Conservation (phyloP, 1,284 basidiomycete species). For the Trametes versicolor region DNA sequence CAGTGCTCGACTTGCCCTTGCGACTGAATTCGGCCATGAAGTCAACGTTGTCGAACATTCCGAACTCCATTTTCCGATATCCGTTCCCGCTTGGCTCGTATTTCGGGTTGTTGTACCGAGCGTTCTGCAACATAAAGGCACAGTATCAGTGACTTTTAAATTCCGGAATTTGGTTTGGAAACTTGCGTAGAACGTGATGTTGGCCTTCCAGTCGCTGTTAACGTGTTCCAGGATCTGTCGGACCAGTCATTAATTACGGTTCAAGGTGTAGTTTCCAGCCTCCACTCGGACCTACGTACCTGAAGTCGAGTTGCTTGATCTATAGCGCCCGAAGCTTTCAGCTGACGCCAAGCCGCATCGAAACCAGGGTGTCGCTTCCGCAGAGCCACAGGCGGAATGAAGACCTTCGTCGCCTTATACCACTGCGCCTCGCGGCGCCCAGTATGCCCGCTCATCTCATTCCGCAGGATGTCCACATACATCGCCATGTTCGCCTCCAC, state of each 20-base stretch:
- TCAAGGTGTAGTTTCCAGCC: neutral
- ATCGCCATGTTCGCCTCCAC: constrained; percentile 7
- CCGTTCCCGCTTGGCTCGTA: constrained; percentile 13
- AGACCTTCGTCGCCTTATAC: constrained; percentile 21
- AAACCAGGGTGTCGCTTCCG: constrained; percentile 15
- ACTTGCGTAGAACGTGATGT: constrained; percentile 24
- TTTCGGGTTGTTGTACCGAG: constrained; percentile 7
- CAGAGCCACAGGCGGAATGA: constrained; percentile 19
- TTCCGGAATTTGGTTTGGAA: too few relatives aligned
- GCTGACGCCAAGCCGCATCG: constrained; percentile 3
- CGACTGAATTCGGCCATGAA: constrained; percentile 17
- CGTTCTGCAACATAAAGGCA: constrained; percentile 7
- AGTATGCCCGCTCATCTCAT: neutral
- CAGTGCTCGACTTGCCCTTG: too few relatives aligned
- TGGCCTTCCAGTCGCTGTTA: constrained; percentile 23
- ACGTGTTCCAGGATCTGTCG: constrained; percentile 12
- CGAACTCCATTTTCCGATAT: constrained; percentile 12
- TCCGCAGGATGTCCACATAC: constrained; percentile 10
- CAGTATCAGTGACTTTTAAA: neutral
- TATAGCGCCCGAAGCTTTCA: neutral
- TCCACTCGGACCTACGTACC: neutral
- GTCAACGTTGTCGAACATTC: constrained; percentile 17
- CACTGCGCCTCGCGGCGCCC: constrained; percentile 15
- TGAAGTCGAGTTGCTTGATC: neutral
- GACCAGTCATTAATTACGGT: too few relatives aligned